These are phyloP conservation scores for Pythium oligandrum DNA, from an alignment of 352 stramenopile genomes.

Conservation along the genomic window DNA sequence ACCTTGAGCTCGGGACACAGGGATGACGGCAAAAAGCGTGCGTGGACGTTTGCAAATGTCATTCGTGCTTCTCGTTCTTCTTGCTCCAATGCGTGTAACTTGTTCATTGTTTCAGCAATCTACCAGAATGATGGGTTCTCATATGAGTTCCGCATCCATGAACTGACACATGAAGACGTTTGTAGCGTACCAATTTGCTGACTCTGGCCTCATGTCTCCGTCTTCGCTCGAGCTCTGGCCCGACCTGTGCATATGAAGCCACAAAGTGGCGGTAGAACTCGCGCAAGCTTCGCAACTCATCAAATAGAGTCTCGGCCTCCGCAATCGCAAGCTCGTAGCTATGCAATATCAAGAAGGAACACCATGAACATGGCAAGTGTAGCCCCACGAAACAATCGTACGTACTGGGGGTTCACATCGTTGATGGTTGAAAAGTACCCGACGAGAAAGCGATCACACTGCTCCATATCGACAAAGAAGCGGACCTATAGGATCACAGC, in stretches of 20 bases:
- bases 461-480: conserved; percentile 87
- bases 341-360: background rate
- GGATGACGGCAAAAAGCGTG: conserved; percentile 60
- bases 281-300: conserved; percentile 68
- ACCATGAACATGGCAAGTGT: background rate
- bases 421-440: conserved; percentile 83
- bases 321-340: conserved; percentile 67
- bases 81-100: conserved; percentile 43
- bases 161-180: no score
- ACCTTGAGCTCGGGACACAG: conserved; percentile 75
- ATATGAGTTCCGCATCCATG: background rate
- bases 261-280: conserved; percentile 85
- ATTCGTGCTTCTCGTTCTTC: conserved; percentile 37
- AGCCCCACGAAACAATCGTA: background rate
- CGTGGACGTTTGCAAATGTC: conserved; percentile 53
- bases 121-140: conserved; percentile 6
- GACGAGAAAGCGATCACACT: conserved; percentile 75
- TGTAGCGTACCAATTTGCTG: conserved; percentile 32
- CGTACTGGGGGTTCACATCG: conserved; percentile 72
- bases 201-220: conserved; percentile 50
- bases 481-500: conserved; percentile 29
- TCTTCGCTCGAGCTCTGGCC: conserved; percentile 48
- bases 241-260: conserved; percentile 53
- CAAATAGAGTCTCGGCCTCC: conserved; percentile 68
- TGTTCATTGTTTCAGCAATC: conserved; percentile 50